These are phyloP conservation scores for Podospora australis DNA, from an alignment of 495 filamentous ascomycete species.

Conservation along the genomic window DNA sequence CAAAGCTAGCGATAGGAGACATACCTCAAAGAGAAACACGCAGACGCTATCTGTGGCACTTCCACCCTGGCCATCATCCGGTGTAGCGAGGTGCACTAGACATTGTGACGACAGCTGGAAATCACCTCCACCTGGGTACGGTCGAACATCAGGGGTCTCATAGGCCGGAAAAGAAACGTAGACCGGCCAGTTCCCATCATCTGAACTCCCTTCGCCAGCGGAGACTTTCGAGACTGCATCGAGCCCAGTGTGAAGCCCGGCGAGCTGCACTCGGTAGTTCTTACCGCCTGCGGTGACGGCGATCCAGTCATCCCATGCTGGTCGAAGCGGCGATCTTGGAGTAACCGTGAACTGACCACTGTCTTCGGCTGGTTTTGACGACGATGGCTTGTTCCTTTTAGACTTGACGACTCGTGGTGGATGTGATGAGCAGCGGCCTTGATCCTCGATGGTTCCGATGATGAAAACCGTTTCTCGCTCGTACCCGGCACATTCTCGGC, in stretches of 20 bases:
- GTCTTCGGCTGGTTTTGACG: slow-evolving; percentile 4
- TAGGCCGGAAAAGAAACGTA: slow-evolving; percentile 21
- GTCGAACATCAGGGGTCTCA: slow-evolving; percentile 21
- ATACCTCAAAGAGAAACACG: slow-evolving; percentile 42
- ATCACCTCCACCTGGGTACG: slow-evolving; percentile 24
- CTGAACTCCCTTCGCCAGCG: slow-evolving; percentile 12
- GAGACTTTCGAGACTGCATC: slow-evolving; percentile 12
- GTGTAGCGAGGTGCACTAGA: slow-evolving; percentile 27
- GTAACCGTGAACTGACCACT: slow-evolving; percentile 17
- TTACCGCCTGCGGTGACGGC: slow-evolving; percentile 20
- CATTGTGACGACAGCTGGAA: slow-evolving; percentile 33
- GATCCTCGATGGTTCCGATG: slow-evolving; percentile 37
- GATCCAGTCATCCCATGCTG: slow-evolving; percentile 39
- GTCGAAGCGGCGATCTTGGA: slow-evolving; percentile 28
- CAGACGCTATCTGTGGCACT: slow-evolving; percentile 27
- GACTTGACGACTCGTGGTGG: slow-evolving; percentile 37
- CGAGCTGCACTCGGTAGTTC: slow-evolving; percentile 28
- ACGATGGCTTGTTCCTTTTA: slow-evolving; percentile 18
- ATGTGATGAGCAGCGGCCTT: slow-evolving; percentile 40
- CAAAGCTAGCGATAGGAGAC: no score
- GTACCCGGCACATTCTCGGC: slow-evolving; percentile 57
- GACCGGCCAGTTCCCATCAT: slow-evolving; percentile 8
- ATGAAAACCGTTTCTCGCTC: slow-evolving; percentile 49
- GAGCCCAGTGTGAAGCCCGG: slow-evolving; percentile 29
- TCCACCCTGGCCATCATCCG: slow-evolving; percentile 11